Base-by-base conservation (phyloP, 2,329 filamentous ascomycete genomes). In the Colletotrichum chrysophilum region DNA sequence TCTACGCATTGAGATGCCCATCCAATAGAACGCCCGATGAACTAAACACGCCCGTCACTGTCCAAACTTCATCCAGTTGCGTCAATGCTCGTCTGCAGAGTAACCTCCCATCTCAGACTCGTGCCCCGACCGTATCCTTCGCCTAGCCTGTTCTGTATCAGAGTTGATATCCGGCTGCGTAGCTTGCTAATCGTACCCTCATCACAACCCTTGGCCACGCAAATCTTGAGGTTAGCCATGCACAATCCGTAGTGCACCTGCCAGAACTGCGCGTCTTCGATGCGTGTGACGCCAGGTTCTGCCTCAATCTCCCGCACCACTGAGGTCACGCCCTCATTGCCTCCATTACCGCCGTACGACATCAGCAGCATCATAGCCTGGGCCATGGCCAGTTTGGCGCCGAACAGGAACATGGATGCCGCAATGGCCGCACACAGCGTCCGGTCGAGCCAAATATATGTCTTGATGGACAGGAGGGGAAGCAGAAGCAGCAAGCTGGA, bases 191-290 rank as follows among this genome's bases (percentile, higher is more conserved):
- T 87, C 7, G 93, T 91, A 16, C 93, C 91, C 76, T 97, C 95
- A 58, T 94, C 93, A 61, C 85, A 87, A 6, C 93, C 93, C 77
- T 86, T 87, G 6, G 86, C 83, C 30, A 98, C 91, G 75, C 93
- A 91, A 24, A 99, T 85, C 84, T 95, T 97, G 78, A 99, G 84
- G 82, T 97, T 98, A 10, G 97, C 97, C 94, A 98, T 98, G 82
- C 96, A 98, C 55, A 98, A 88, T 3, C 96, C 96, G 83, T 98
- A 98, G 85, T 99, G 97, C 16, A 98, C 97, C 87, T 99, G 97
- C 97, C 97, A 99, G 84, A 99, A 98, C 82, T 96, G 93, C 3
- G 96, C 96, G 81, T 98, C 96, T 74, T 98, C 95, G 62, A 99
- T 92, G 2, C 90, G 90, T 60, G 91, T 90, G 30, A 98, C 92